Percentiles rank a stretch among this genome's conserved stretches.
Evolutionary conservation across 2,329 filamentous ascomycete species (phyloP).

Genomic region (Atkinsonella texensis): DNA sequence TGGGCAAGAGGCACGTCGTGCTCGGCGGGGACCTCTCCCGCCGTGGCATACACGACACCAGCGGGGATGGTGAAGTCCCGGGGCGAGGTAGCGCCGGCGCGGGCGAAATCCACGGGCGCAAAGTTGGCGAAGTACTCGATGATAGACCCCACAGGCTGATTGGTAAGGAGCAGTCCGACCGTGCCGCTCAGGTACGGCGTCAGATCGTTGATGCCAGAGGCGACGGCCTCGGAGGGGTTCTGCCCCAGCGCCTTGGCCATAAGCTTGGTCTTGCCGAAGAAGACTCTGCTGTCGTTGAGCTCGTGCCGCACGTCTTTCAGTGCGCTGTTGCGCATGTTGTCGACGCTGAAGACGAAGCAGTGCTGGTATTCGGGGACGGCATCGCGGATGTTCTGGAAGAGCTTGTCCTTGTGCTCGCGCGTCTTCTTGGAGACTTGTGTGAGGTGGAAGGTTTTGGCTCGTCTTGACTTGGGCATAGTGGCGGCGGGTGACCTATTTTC

Average conservation of each 20-base stretch:
- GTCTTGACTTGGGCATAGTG: conserved; percentile 92
- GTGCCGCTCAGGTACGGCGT: conserved; percentile 61
- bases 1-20: conserved; percentile 82
- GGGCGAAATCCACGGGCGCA: conserved; percentile 75
- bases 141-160: conserved; percentile 56
- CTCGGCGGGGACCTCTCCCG: conserved; percentile 65
- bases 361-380: conserved; percentile 75
- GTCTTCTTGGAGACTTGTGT: conserved; percentile 88
- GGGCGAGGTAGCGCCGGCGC: conserved; percentile 66
- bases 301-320: conserved; percentile 82
- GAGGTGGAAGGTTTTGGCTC: conserved; percentile 77
- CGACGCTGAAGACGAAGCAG: conserved; percentile 86
- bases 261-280: conserved; percentile 99
- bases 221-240: conserved; percentile 64
- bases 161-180: conserved; percentile 84
- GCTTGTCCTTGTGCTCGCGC: conserved; percentile 78
- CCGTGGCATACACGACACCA: conserved; percentile 70
- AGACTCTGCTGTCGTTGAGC: conserved; percentile 64
- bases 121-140: conserved; percentile 61
- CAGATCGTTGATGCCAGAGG: conserved; percentile 63
- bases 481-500: conserved; percentile 9
- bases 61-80: conserved; percentile 70
- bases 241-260: conserved; percentile 90
- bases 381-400: conserved; percentile 81
- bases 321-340: conserved; percentile 98